A percentile compares a stretch with the other conserved stretches of the same genome.
These are phyloP conservation scores for Claviceps maximensis DNA, from an alignment of 2,329 filamentous ascomycete species.

Conservation along the genomic window DNA sequence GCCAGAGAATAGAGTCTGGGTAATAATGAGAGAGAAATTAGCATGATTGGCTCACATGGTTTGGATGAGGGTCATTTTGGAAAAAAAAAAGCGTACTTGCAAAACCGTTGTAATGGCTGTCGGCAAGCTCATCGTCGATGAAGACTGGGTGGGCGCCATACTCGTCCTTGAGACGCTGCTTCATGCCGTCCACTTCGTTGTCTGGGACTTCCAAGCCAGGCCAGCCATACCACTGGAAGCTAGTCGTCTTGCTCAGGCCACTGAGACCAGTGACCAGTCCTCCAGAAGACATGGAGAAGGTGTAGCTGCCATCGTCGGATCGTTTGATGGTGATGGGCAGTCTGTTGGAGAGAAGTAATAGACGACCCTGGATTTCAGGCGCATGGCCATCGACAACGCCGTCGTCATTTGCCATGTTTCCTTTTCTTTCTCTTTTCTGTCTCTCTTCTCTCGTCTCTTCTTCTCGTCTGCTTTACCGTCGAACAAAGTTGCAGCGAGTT, in stretches of 20 bases:
- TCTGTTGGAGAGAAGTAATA: constrained; percentile 86
- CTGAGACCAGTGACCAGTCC: constrained; percentile 89
- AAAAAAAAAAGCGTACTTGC: constrained; percentile 51
- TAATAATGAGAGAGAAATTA: neutral
- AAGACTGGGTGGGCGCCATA: constrained; percentile 87
- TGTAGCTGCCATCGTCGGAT: constrained; percentile 79
- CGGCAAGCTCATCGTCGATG: constrained; percentile 82
- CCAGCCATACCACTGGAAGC: constrained; percentile 98
- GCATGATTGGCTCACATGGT: neutral
- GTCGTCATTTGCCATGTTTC: constrained; percentile 1
- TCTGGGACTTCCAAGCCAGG: constrained; percentile 86
- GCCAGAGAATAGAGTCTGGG: constrained; percentile 91
- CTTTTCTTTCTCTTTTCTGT: neutral
- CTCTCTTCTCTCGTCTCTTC: neutral
- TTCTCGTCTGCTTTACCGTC: neutral
- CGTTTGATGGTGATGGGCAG: constrained; percentile 95
- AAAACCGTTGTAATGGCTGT: constrained; percentile 95
- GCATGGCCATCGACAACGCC: constrained; percentile 19
- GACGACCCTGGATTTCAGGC: constrained; percentile 29
- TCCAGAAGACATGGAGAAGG: constrained; percentile 92
- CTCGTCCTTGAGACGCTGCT: constrained; percentile 67
- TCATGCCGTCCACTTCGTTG: constrained; percentile 61
- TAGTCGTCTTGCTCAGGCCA: constrained; percentile 81
- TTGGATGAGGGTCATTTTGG: no score
- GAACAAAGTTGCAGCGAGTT: neutral